Base-by-base conservation (phyloP, 495 filamentous ascomycete genomes). In the Aspergillus haitiensis region DNA sequence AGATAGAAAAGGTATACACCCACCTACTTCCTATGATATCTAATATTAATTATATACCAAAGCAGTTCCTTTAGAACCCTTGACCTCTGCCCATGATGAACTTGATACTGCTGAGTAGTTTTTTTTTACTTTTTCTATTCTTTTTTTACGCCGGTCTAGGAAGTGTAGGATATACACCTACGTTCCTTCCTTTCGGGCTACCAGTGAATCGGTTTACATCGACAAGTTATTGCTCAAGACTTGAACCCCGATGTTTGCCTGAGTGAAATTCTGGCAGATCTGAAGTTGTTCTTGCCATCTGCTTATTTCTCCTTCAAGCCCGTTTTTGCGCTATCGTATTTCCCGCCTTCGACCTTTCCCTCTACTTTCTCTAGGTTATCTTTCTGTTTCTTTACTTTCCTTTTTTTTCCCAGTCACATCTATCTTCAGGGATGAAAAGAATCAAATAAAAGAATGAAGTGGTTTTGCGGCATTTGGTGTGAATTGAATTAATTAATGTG, bases 51-150 rank as follows among this genome's bases (percentile, higher is more conserved):
- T 60, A 18, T 18, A 10, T 10, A 59, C n/a, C 31, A 48, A 18
- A n/a, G 36, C 27, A 75, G 75, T 72, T 66, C 71, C 84, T 69
- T 76, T 88, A 71, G 90, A 93, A 48, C 88, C 90, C 62, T 87
- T 91, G 50, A 84, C 88, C 58, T 88, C 92, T 54, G 88, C 87
- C 65, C 93, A 97, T 72, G 95, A 98, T 76, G 94, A 98, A 72
- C 84, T 98, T 67, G 94, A 98, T 74, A 93, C 93, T 72, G 94
- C 93, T 71, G 94, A 98, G 84, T 96, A 88, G 72, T 77, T 66
- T 40, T 61, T 62, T 68, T 66, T 58, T 55, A 56, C 55, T 49
- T 21, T 27, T 27, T 27, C 21, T 27, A 27, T 27, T 27, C 3
- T 27, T 27, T 27, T 27, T 27, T 27, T 27, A 27, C 21, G 1